Base-by-base conservation (phyloP, 2,329 filamentous ascomycete species). In the Leptographium flavum region DNA sequence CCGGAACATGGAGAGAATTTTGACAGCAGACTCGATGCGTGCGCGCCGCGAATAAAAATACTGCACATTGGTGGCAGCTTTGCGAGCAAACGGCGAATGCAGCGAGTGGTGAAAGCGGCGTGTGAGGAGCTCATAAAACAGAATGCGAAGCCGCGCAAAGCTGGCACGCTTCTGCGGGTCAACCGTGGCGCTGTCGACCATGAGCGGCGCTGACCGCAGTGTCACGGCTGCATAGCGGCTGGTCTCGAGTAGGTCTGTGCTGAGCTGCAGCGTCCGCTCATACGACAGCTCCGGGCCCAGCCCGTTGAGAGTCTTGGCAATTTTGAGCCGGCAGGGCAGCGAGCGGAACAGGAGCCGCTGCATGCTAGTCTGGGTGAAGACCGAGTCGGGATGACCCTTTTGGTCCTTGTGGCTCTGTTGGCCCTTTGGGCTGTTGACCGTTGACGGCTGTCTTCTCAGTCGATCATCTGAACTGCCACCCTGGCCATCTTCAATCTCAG, bases 401-500 rank as follows among this genome's bases (percentile, higher is more conserved):
- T 15, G 7, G 22, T 30, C 11, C 11, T 21, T 11, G 11, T 4
- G 22, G n/a, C n/a, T n/a, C n/a, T n/a, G n/a, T n/a, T n/a, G n/a
- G n/a, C n/a, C n/a, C n/a, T n/a, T n/a, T n/a, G n/a, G n/a, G n/a
- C n/a, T n/a, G n/a, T n/a, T 2, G 11, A 3, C 22, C 23, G 13
- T 39, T 39, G 9, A 3, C 13, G 15, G 27, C 7, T 10, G 8
- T 22, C 17, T 14, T 15, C 31, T n/a, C 23, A 13, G 23, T 33
- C 17, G n/a, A n/a, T 22, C n/a, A n/a, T n/a, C n/a, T 3, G 4
- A 17, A 2, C 19, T 11, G 25, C 27, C 42, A 25, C 17, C 5
- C 17, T 14, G 7, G 11, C 22, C 39, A 5, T 55, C 48, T 7
- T 60, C 58, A 21, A 77, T 61, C 36, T 73, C 62, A 0, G 67